phyloP scores from a whole-genome alignment of 2,329 filamentous ascomycete species.

The Stylonectria norvegica region DNA sequence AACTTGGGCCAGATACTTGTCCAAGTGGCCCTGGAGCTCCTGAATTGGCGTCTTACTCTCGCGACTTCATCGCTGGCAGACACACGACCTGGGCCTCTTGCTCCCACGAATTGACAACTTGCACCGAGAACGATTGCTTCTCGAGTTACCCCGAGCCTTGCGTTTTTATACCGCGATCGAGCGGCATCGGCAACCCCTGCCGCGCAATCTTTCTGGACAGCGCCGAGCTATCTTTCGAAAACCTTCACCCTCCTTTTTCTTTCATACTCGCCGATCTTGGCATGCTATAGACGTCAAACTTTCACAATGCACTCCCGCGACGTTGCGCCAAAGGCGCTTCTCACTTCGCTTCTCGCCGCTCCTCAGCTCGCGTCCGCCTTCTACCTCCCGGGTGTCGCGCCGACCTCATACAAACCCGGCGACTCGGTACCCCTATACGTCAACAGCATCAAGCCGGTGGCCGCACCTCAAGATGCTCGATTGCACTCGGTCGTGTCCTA shows the following conservation, averaged over 20 bases:
- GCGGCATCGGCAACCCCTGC: background rate
- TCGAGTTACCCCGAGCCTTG: background rate
- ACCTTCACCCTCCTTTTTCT: constrained; percentile 8
- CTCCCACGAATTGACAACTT: background rate
- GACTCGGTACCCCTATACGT: constrained; percentile 84
- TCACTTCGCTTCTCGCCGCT: constrained; percentile 47
- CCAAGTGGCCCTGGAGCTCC: constrained; percentile 22
- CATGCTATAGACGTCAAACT: constrained; percentile 31
- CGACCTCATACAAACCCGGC: constrained; percentile 80
- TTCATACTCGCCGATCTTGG: constrained; percentile 11
- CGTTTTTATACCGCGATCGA: background rate
- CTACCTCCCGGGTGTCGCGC: constrained; percentile 94
- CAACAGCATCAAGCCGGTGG: constrained; percentile 85
- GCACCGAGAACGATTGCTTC: background rate
- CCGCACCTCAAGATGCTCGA: constrained; percentile 71
- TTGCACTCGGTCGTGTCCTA: constrained; percentile 91
- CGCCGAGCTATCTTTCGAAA: constrained; percentile 1
- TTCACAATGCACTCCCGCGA: constrained; percentile 44
- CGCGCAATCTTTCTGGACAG: constrained; percentile 1
- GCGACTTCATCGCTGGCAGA: constrained; percentile 18
- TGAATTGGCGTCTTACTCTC: constrained; percentile 18
- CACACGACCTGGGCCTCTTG: constrained; percentile 4
- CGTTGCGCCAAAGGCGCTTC: constrained; percentile 47
- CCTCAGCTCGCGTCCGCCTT: constrained; percentile 67
- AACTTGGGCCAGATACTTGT: constrained; percentile 25